Evolutionary conservation across 306 rosid species (phyloP).

Genomic region (Vigna nakashimae): DNA sequence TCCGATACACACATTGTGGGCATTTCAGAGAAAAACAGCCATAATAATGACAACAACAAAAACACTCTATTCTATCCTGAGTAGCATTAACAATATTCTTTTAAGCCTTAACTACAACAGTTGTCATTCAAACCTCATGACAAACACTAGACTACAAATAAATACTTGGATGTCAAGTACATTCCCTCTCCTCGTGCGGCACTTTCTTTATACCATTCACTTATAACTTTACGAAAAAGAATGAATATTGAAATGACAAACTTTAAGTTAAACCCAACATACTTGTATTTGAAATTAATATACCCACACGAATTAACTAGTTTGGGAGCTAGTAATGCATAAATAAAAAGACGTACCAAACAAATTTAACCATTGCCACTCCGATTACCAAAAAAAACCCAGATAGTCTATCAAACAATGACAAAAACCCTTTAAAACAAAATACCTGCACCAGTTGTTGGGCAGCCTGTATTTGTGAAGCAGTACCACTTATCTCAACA

Average conservation of each 20-base stretch:
- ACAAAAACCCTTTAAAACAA: constrained; percentile 23
- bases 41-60: not conserved
- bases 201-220: not conserved
- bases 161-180: not conserved
- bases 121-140: constrained; percentile 14
- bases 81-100: not conserved
- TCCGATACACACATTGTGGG: constrained; percentile 11
- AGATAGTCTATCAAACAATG: not conserved
- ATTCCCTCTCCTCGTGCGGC: constrained; percentile 7
- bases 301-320: constrained; percentile 6
- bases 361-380: constrained; percentile 6
- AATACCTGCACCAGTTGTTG: constrained; percentile 68
- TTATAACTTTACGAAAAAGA: not conserved
- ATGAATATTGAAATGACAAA: not conserved
- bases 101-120: not conserved
- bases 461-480: constrained; percentile 66
- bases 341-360: constrained; percentile 11
- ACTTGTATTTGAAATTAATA: not conserved
- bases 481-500: constrained; percentile 65
- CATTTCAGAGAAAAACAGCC: not conserved
- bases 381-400: not conserved
- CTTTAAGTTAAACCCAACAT: not conserved
- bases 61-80: not conserved
- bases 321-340: not conserved
- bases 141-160: constrained; percentile 9